Percentiles rank a stretch among this genome's conserved stretches.
Conservation (phyloP, 306 rosid genomes). For the Ammopiptanthus mongolicus region DNA sequence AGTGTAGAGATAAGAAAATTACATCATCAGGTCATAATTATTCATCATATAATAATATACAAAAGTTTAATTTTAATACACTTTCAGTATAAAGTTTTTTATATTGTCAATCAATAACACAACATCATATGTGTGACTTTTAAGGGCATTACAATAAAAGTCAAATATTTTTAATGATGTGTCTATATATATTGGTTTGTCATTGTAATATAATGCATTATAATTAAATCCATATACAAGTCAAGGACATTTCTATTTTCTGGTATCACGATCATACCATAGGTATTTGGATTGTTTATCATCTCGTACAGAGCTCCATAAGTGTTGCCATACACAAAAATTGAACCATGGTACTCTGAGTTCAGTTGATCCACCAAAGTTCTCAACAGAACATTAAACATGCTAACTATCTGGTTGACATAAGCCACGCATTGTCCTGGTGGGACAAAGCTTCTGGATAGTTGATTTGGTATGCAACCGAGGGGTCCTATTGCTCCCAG, state of each 20-base stretch:
- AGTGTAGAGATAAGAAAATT: background rate
- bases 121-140: too few relatives aligned
- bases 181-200: too few relatives aligned
- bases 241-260: background rate
- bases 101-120: too few relatives aligned
- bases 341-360: background rate
- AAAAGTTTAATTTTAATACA: too few relatives aligned
- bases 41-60: too few relatives aligned
- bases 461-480: conserved; percentile 39
- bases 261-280: conserved; percentile 24
- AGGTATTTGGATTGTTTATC: background rate
- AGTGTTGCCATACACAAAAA: conserved; percentile 33
- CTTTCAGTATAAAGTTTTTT: too few relatives aligned
- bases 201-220: too few relatives aligned
- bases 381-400: conserved; percentile 25
- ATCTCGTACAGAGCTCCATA: conserved; percentile 1
- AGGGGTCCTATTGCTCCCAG: conserved; percentile 35
- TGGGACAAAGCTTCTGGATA: conserved; percentile 1
- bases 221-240: too few relatives aligned
- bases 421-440: background rate
- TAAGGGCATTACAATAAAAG: too few relatives aligned
- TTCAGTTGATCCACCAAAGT: conserved; percentile 33
- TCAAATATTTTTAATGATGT: too few relatives aligned
- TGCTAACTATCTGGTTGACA: conserved; percentile 8
- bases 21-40: background rate